Evolutionary conservation across 2,329 filamentous ascomycete genomes (phyloP), one percentile per base, ranked within the genome.

Genomic region (Peltaster fructicola): DNA sequence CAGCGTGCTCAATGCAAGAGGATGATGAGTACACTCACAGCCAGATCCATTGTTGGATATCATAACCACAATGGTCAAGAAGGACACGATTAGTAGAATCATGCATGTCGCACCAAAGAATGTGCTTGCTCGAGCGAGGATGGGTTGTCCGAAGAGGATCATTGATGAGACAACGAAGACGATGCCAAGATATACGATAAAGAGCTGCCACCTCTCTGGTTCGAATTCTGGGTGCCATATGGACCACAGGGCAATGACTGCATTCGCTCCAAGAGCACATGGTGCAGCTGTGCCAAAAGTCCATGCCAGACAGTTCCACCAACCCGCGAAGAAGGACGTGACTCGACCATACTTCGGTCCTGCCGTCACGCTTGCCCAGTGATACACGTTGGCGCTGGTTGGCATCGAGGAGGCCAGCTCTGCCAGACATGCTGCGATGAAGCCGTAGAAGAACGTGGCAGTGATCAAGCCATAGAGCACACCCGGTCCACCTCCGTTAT

Each of bases 21-120:
- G n/a, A n/a, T n/a, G n/a, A n/a, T n/a, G n/a, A n/a, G n/a, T n/a
- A n/a, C n/a, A n/a, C n/a, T n/a, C n/a, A n/a, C n/a, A 48, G 2
- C 48, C 57, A 7, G 40, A 40, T 3, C 57, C 59, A 4, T 45
- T 57, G 14, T 34, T 44, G 19, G 44, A 46, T 5, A 62, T 61
- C 59, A 72, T 68, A 25, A 62, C 60, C 1, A 61, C 56, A 10
- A 64, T 61, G 4, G 66, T 61, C 21, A 70, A 34, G 17, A 69
- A 50, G 0, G 65, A 66, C 25, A 71, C 48, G 27, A 71, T 43
- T 14, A 65, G 65, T 3, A 50, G 53, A 14, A 66, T 58, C 18
- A 65, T 45, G 33, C 63, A 54, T 5, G 36, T 12, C 5, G 67
- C 47, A 2, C 66, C 68, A 6, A 68, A 38, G n/a, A 61, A 58